Evolutionary conservation across 768 basidiomycete genomes (phyloP), one percentile per base, ranked within the genome.

Genomic region (Russula sp.): DNA sequence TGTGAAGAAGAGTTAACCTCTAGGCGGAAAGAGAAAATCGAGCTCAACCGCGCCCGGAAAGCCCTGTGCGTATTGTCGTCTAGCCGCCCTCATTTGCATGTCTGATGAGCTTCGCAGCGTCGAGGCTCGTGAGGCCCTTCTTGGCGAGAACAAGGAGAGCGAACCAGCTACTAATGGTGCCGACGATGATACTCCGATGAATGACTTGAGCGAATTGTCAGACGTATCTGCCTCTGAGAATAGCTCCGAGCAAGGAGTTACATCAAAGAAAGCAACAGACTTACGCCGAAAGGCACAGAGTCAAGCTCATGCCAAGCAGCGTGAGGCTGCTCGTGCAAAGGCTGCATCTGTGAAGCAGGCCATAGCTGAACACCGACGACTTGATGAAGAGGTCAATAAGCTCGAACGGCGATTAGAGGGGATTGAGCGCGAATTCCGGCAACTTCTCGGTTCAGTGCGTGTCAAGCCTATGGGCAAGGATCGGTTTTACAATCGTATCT

Each of bases 341-440:
- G 84, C 85, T 67, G 85, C 87, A 1, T 88, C 87, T 29, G 81
- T 83, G 65, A 93, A 91, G 73, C 87, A 89, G 68, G 88, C 90
- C 6, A 74, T 85, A 63, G 87, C 88, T 14, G 93, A 95, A 69
- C 88, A 86, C 68, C 87, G 89, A 36, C 83, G 88, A 53, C 78
- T 95, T 14, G 86, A 91, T 59, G 95, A 96, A 70, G 95, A 97
- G 70, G 85, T 93, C 35, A 87, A 87, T 69, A 88, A 87, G 70
- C 74, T 90, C 25, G 87, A 91, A 70, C 82, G 87, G 45, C 80
- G 88, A 43, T 80, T 98, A 20, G 91, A 94, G 68, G 82, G 80
- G 52, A 90, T 96, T 64, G 95, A 98, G 71, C 87, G 92, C 48
- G 96, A 98, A 64, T 99, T 98, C 76, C 80, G 97, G 65, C 88